phyloP scores from a whole-genome alignment of 1,284 basidiomycete genomes.

The Violaceomyces palustris region DNA sequence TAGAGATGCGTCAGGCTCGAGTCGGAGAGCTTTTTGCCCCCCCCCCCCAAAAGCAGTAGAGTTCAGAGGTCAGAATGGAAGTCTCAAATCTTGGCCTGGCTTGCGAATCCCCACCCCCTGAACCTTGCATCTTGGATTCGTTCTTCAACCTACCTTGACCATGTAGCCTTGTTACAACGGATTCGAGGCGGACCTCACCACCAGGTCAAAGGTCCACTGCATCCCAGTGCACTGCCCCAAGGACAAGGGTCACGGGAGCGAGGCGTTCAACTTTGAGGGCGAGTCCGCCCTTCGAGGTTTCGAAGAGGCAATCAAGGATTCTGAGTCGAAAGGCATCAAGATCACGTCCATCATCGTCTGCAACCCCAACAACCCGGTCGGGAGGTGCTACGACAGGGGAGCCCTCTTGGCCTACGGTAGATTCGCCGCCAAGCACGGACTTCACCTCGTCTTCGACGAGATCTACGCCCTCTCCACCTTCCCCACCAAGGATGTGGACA shows the following conservation, averaged over 20 bases:
- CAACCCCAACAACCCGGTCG: constrained; percentile 15
- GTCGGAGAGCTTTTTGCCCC: no score
- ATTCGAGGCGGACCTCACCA: constrained; percentile 15
- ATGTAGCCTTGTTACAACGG: constrained; percentile 10
- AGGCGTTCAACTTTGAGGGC: constrained; percentile 1
- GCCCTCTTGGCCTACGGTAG: constrained; percentile 9
- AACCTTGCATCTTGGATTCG: no score
- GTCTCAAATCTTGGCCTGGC: no score
- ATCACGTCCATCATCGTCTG: constrained; percentile 6
- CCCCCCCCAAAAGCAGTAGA: no score
- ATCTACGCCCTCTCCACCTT: constrained; percentile 9
- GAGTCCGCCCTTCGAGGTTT: constrained; percentile 9
- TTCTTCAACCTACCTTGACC: background rate
- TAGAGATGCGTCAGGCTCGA: background rate
- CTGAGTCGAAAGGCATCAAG: background rate
- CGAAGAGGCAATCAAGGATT: background rate
- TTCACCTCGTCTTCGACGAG: constrained; percentile 16
- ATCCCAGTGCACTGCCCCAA: constrained; percentile 3
- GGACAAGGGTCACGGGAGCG: constrained; percentile 3
- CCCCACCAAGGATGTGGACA: constrained; percentile 1
- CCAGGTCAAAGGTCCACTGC: constrained; percentile 4
- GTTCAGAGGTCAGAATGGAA: no score
- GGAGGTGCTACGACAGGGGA: constrained; percentile 7
- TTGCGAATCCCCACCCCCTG: no score
- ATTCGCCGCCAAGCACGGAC: constrained; percentile 6